A percentile compares a stretch with the other conserved stretches of the same genome.
These are phyloP conservation scores for Gryganskiella cystojenkinii DNA, from an alignment of 192 early-diverging fungal species.

Conservation along the genomic window DNA sequence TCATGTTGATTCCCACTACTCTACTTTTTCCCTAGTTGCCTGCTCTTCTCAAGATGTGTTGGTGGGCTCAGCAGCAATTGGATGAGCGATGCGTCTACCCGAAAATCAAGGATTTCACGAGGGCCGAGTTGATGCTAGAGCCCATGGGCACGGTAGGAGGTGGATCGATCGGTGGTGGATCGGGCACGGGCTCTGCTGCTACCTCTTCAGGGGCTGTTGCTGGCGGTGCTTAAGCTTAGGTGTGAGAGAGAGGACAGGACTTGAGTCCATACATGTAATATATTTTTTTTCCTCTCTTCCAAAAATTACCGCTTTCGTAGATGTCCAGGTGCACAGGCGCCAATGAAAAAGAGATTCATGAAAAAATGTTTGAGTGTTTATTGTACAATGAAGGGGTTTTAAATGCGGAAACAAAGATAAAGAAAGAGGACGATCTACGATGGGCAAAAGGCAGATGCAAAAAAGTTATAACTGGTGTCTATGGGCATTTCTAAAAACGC, in stretches of 20 bases:
- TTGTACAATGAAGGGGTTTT: conserved; percentile 29
- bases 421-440: not conserved
- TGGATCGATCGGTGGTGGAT: conserved; percentile 23
- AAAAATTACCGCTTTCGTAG: not conserved
- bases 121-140: conserved; percentile 74
- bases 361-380: conserved; percentile 18
- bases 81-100: conserved; percentile 89
- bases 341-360: not conserved
- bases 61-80: conserved; percentile 93
- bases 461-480: not conserved
- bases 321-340: not conserved
- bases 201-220: not conserved
- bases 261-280: too few species aligned
- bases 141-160: conserved; percentile 29
- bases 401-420: not conserved
- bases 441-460: not conserved
- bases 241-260: too few species aligned
- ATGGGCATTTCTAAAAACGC: too few species aligned
- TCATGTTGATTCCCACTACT: not conserved
- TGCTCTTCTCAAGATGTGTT: conserved; percentile 88
- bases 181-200: conserved; percentile 7
- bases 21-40: conserved; percentile 64
- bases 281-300: too few species aligned
- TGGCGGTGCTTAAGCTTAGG: not conserved
- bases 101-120: conserved; percentile 86